A percentile compares a stretch with the other conserved stretches of the same genome.
These are phyloP conservation scores for Iris pallida DNA, from an alignment of 116 monocot genomes.

Conservation along the genomic window DNA sequence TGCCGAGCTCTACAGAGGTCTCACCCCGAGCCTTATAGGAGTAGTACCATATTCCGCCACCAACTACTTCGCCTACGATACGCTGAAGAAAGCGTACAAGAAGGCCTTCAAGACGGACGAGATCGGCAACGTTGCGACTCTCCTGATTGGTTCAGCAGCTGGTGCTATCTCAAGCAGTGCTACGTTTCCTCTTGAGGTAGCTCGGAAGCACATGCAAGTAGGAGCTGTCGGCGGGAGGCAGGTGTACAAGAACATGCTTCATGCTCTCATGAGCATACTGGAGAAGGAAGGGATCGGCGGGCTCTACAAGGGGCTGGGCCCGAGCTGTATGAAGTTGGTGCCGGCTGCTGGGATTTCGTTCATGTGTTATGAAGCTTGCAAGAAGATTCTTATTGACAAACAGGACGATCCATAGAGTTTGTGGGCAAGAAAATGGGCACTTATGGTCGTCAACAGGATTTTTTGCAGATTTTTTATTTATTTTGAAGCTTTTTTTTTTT, in stretches of 20 bases:
- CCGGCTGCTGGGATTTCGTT: conserved; percentile 92
- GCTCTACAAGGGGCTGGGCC: conserved; percentile 76
- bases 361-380: conserved; percentile 98
- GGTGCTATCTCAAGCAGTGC: conserved; percentile 82
- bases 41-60: conserved; percentile 90
- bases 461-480: too few species aligned
- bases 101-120: conserved; percentile 55
- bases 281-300: conserved; percentile 79
- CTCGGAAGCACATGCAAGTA: conserved; percentile 91
- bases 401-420: conserved; percentile 25
- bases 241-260: conserved; percentile 85
- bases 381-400: conserved; percentile 80
- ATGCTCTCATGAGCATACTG: conserved; percentile 67
- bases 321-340: conserved; percentile 91
- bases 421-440: neutral
- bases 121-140: conserved; percentile 64
- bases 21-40: conserved; percentile 78
- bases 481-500: too few species aligned
- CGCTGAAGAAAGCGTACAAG: conserved; percentile 62
- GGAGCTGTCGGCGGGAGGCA: conserved; percentile 78
- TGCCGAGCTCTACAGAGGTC: conserved; percentile 77
- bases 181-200: conserved; percentile 89
- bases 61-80: conserved; percentile 84
- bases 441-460: too few species aligned
- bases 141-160: conserved; percentile 79